Evolutionary conservation across 192 early-diverging fungal genomes (phyloP).

Genomic region (Backusella liffmaniae): DNA sequence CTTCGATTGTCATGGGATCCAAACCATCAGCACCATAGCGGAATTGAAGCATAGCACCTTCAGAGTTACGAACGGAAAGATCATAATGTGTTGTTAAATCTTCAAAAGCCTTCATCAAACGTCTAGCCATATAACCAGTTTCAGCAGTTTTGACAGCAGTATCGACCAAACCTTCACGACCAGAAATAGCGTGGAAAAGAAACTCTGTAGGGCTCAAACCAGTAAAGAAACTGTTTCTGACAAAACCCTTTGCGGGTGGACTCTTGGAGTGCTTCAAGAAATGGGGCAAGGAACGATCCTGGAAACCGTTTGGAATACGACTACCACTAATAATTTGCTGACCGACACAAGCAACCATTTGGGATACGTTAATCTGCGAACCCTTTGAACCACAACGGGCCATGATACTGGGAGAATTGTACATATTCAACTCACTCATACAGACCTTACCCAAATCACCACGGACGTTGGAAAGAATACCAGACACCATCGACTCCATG

Average conservation of each 20-base stretch:
- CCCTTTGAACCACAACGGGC: conserved; percentile 99
- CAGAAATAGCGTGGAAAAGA: conserved; percentile 98
- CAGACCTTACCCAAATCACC: conserved; percentile 89
- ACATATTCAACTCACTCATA: conserved; percentile 88
- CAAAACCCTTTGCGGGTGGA: conserved; percentile 97
- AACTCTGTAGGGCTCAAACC: conserved; percentile 97
- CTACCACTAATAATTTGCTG: conserved; percentile 98
- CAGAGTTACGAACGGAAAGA: conserved; percentile 89
- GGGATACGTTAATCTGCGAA: conserved; percentile 96
- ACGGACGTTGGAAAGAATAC: conserved; percentile 87
- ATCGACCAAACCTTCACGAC: conserved; percentile 99
- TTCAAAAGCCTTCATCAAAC: conserved; percentile 97
- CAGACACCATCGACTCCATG: conserved; percentile 84
- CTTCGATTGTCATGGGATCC: conserved; percentile 93
- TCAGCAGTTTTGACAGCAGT: conserved; percentile 99
- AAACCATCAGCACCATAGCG: conserved; percentile 94
- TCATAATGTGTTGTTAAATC: conserved; percentile 96
- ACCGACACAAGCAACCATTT: conserved; percentile 99
- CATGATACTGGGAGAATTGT: conserved; percentile 99
- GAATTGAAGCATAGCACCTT: conserved; percentile 91
- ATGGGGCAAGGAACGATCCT: conserved; percentile 94
- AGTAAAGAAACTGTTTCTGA: conserved; percentile 93
- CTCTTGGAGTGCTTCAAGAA: conserved; percentile 92
- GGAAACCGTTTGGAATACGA: conserved; percentile 97
- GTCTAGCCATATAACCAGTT: conserved; percentile 97